phyloP scores from a whole-genome alignment of 257 asterid genomes.

The Osmanthus fragrans region DNA sequence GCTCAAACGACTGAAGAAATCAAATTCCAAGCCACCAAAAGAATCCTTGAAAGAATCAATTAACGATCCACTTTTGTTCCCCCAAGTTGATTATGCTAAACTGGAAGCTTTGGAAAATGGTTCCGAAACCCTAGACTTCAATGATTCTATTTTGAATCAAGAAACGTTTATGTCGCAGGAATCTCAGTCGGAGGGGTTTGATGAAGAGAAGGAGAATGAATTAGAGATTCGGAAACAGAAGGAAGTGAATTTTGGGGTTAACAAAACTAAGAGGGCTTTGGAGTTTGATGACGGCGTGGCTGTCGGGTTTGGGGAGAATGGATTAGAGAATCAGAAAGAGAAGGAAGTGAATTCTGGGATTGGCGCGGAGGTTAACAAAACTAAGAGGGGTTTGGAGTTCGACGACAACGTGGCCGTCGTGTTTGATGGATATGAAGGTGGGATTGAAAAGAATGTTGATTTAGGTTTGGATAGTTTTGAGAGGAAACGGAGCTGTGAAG shows the following conservation, averaged over 20 bases:
- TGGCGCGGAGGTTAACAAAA: slow-evolving; percentile 28
- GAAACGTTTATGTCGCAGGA: slow-evolving; percentile 39
- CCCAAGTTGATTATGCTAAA: slow-evolving; percentile 43
- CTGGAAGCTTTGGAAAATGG: slow-evolving; percentile 55
- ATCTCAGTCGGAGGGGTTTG: slow-evolving; percentile 34
- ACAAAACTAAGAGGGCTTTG: slow-evolving; percentile 53
- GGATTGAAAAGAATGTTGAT: slow-evolving; percentile 18
- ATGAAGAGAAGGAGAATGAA: slow-evolving; percentile 27
- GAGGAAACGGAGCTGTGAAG: slow-evolving; percentile 16
- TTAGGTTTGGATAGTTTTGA: slow-evolving; percentile 20
- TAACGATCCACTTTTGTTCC: slow-evolving; percentile 39
- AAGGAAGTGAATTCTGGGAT: slow-evolving; percentile 20
- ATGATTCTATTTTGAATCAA: slow-evolving; percentile 34
- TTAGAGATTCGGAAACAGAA: slow-evolving; percentile 15
- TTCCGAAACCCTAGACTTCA: slow-evolving; percentile 26
- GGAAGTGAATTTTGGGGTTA: slow-evolving; percentile 22
- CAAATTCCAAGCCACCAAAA: slow-evolving; percentile 19
- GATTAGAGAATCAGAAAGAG: slow-evolving; percentile 3
- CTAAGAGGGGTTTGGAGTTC: slow-evolving; percentile 55
- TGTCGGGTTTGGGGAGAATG: slow-evolving; percentile 24
- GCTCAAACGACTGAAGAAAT: slow-evolving; percentile 75
- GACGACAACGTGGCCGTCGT: slow-evolving; percentile 29
- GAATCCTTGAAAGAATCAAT: slow-evolving; percentile 20
- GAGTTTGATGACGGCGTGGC: slow-evolving; percentile 40
- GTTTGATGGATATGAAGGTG: slow-evolving; percentile 13